Conservation (phyloP, 441 rosid genomes). For the California macrophylla region DNA sequence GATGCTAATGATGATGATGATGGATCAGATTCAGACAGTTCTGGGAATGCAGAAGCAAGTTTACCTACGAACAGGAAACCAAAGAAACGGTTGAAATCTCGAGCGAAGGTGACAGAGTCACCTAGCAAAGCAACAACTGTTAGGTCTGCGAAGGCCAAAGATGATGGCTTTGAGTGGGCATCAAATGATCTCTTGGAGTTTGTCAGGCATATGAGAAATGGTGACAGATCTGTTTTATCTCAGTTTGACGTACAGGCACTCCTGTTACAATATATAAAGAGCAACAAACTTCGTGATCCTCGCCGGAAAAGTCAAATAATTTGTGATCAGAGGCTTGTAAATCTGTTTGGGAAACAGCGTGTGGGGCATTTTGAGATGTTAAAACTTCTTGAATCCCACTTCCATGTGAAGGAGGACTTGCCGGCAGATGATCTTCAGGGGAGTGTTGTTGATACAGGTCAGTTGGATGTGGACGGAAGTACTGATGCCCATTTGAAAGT, state of each 20-base stretch:
- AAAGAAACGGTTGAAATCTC: constrained; percentile 25
- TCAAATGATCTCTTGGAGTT: constrained; percentile 80
- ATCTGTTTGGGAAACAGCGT: constrained; percentile 53
- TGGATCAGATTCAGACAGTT: constrained; percentile 25
- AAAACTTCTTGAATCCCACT: constrained; percentile 77
- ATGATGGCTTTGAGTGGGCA: constrained; percentile 52
- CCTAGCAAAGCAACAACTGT: constrained; percentile 20
- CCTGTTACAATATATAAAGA: constrained; percentile 54
- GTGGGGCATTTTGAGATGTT: constrained; percentile 78
- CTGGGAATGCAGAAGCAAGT: constrained; percentile 32
- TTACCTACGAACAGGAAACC: constrained; percentile 49
- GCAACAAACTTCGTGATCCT: constrained; percentile 66
- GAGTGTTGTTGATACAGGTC: constrained; percentile 30
- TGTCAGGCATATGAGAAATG: constrained; percentile 69
- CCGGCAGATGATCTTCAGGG: constrained; percentile 26
- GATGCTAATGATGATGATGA: constrained; percentile 25
- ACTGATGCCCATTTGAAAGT: constrained; percentile 21
- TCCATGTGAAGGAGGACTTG: constrained; percentile 40
- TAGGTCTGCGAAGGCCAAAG: constrained; percentile 27
- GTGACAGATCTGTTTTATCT: constrained; percentile 48
- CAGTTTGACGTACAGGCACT: constrained; percentile 67
- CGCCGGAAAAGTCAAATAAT: constrained; percentile 37
- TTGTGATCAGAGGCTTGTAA: constrained; percentile 64
- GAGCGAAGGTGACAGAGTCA: constrained; percentile 21
- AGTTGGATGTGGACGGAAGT: constrained; percentile 28